Conservation (phyloP, 2,329 filamentous ascomycete species). For the Cadophora luteo-olivacea region DNA sequence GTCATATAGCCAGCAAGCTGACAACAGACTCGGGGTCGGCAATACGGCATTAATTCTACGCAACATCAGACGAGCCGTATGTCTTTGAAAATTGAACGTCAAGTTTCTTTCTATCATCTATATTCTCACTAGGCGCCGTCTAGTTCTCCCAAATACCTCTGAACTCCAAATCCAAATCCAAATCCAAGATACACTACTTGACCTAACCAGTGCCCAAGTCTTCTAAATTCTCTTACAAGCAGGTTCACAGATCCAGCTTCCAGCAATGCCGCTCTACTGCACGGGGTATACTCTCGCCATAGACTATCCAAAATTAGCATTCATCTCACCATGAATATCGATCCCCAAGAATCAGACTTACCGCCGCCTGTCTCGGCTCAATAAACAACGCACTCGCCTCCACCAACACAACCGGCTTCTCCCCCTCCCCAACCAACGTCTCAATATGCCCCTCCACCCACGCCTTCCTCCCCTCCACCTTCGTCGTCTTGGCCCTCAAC, state of each 20-base stretch:
- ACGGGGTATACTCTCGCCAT: constrained; percentile 39
- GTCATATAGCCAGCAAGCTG: no score
- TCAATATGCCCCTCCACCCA: constrained; percentile 92
- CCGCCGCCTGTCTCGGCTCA: constrained; percentile 80
- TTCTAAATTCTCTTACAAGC: neutral
- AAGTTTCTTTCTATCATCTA: constrained; percentile 6
- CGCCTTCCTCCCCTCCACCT: constrained; percentile 90
- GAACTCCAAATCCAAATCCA: neutral
- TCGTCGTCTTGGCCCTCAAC: constrained; percentile 78
- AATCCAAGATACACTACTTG: neutral
- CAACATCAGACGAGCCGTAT: neutral
- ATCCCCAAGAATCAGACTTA: constrained; percentile 31
- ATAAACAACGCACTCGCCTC: constrained; percentile 89
- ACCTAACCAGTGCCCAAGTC: neutral
- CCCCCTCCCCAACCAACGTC: constrained; percentile 69
- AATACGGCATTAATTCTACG: no score
- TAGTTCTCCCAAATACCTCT: constrained; percentile 6
- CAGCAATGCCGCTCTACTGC: constrained; percentile 16
- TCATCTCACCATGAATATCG: constrained; percentile 2
- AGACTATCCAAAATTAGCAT: constrained; percentile 25
- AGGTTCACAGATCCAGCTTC: neutral
- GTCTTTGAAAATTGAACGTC: neutral
- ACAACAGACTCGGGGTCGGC: no score
- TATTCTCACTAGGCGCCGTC: neutral
- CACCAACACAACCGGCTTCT: constrained; percentile 71